These are phyloP conservation scores for Acidiella bohemica DNA, from an alignment of 495 filamentous ascomycete genomes.

Conservation along the genomic window DNA sequence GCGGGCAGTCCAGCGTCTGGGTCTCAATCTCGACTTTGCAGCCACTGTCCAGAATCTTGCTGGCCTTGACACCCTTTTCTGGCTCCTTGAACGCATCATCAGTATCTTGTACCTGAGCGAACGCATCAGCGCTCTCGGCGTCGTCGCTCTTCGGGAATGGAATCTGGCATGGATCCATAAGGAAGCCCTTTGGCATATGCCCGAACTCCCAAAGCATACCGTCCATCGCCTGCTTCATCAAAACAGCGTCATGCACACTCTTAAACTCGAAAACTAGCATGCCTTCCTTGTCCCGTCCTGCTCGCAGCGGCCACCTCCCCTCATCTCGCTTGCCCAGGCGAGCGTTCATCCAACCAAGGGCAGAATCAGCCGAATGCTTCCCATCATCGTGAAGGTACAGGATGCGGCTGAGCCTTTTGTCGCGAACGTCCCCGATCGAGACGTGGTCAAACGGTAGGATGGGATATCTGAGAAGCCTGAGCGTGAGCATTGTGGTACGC, in stretches of 20 bases:
- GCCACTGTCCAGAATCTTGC: too few relatives aligned
- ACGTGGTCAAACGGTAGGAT: neutral
- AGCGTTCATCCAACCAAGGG: neutral
- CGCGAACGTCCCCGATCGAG: neutral
- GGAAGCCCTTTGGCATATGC: conserved; percentile 4
- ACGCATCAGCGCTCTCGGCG: too few relatives aligned
- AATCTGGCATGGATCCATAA: conserved; percentile 12
- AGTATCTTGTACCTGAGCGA: too few relatives aligned
- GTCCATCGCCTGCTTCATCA: conserved; percentile 1
- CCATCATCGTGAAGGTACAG: conserved; percentile 8
- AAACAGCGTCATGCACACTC: conserved; percentile 4
- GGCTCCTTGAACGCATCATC: too few relatives aligned
- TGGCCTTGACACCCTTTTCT: too few relatives aligned
- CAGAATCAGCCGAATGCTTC: neutral
- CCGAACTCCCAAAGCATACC: neutral
- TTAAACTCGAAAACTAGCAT: conserved; percentile 13
- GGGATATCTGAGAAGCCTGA: conserved; percentile 1
- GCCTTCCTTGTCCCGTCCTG: conserved; percentile 5
- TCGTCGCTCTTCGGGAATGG: too few relatives aligned
- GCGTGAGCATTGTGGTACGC: neutral
- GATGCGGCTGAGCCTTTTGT: conserved; percentile 5
- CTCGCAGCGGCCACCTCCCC: neutral
- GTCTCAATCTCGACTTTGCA: too few relatives aligned
- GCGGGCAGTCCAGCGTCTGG: too few relatives aligned
- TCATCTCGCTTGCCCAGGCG: neutral